Percentiles rank a stretch among this genome's conserved stretches.
Conservation (phyloP, 805 yeast species). For the Saccharomycopsis fermentans region DNA sequence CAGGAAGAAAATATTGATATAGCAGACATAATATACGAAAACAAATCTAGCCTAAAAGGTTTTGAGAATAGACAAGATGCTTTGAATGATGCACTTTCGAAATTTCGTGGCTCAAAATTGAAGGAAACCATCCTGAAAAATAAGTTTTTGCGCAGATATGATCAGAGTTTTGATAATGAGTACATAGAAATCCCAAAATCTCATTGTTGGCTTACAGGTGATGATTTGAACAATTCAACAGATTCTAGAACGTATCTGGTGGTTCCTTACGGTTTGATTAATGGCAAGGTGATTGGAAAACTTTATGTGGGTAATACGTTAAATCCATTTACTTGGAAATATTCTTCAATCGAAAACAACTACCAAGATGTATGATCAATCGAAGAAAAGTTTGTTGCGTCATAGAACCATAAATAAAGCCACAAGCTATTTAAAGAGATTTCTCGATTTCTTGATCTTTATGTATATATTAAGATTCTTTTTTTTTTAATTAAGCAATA, state of each 20-base stretch:
- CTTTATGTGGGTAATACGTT: slow-evolving; percentile 42
- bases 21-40: neutral
- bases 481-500: too few relatives aligned
- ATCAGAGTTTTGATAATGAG: slow-evolving; percentile 25
- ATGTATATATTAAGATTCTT: too few relatives aligned
- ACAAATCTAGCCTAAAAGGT: neutral
- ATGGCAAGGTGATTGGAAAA: slow-evolving; percentile 79
- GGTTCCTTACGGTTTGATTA: slow-evolving; percentile 80
- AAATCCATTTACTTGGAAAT: slow-evolving; percentile 34
- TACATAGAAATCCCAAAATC: slow-evolving; percentile 82
- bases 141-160: neutral
- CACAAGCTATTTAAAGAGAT: too few relatives aligned
- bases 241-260: slow-evolving; percentile 87
- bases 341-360: slow-evolving; percentile 44
- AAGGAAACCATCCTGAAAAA: neutral
- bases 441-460: too few relatives aligned
- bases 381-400: neutral
- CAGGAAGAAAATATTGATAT: neutral
- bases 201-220: slow-evolving; percentile 97
- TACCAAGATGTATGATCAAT: neutral
- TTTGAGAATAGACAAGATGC: neutral
- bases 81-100: neutral
- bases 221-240: slow-evolving; percentile 73
- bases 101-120: neutral
- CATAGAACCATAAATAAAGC: slow-evolving; percentile 2